Evolutionary conservation across 345 rosid genomes (phyloP), one percentile per base, ranked within the genome.

Genomic region (Populus ilicifolia): DNA sequence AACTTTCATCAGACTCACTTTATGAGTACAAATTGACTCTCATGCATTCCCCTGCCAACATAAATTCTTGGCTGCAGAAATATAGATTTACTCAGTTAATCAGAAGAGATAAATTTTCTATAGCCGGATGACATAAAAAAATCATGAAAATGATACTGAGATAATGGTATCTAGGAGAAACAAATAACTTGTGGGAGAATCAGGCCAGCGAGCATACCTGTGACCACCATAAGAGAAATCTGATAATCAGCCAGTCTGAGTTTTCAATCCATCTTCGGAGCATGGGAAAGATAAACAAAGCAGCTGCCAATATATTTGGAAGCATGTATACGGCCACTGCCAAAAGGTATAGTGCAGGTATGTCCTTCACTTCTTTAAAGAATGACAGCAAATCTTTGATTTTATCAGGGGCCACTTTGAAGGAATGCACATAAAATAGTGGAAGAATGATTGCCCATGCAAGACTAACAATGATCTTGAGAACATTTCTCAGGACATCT

Each of bases 41-140:
- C 99, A 84, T 95, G 99, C 99, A 95, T 93, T 78, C 99, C 99
- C 83, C 99, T 90, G 54, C 99, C 99, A 66, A 95, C 81, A 74
- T 93, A 95, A 75, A 93, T 87, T 85, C 99, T 89, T 74, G 98
- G 99, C 98, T 95, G 94, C 84, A 83, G 73, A 75, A 17, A 77
- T 80, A 65, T 35, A 80, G 73, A 81, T 75, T 21, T 39, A 69
- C 10, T 43, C 63, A 74, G 70, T 70, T 59, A 86, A 71, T 38
- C 46, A 68, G 43, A 52, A 74, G 77, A 73, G 20, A 72, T 44
- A 30, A 70, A 14, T 78, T 54, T 23, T 27, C 71, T 41, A 33
- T 35, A 52, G 27, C 72, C 46, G 56, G 66, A 33, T n/a, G 63
- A 35, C 13, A 33, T 7, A 63, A 50, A 16, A 75, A 75, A n/a